Conservation (phyloP, 1,139 yeast genomes). For the Geotrichum bryndzae region DNA sequence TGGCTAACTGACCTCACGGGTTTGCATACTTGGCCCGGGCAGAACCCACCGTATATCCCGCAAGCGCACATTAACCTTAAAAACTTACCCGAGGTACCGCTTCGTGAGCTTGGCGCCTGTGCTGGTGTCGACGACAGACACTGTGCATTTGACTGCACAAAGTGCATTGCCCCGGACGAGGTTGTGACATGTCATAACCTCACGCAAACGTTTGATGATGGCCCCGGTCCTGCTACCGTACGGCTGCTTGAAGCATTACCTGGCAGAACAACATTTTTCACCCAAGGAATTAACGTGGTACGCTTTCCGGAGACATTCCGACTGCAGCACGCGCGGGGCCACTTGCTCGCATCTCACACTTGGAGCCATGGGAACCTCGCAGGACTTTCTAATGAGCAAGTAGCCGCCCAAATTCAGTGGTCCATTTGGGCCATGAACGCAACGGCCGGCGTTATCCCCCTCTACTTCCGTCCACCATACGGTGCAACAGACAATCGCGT, state of each 20-base stretch:
- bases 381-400: constrained; percentile 63
- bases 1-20: constrained; percentile 80
- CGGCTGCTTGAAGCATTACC: constrained; percentile 49
- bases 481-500: constrained; percentile 90
- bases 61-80: constrained; percentile 59
- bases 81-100: constrained; percentile 44
- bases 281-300: constrained; percentile 75
- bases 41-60: constrained; percentile 81
- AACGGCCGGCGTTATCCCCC: constrained; percentile 77
- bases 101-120: constrained; percentile 59
- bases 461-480: constrained; percentile 94
- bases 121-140: constrained; percentile 41
- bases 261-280: constrained; percentile 68
- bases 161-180: constrained; percentile 75
- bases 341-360: constrained; percentile 80
- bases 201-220: constrained; percentile 92
- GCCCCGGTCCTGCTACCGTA: constrained; percentile 73
- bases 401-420: constrained; percentile 90
- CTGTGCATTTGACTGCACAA: constrained; percentile 83
- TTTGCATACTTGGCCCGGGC: constrained; percentile 70
- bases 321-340: constrained; percentile 54
- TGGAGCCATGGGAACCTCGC: constrained; percentile 91
- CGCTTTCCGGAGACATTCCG: constrained; percentile 68
- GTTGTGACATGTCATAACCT: constrained; percentile 62
- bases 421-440: constrained; percentile 98